phyloP scores from a whole-genome alignment of 371 early-diverging fungal species.

The Mucor plumbeus region DNA sequence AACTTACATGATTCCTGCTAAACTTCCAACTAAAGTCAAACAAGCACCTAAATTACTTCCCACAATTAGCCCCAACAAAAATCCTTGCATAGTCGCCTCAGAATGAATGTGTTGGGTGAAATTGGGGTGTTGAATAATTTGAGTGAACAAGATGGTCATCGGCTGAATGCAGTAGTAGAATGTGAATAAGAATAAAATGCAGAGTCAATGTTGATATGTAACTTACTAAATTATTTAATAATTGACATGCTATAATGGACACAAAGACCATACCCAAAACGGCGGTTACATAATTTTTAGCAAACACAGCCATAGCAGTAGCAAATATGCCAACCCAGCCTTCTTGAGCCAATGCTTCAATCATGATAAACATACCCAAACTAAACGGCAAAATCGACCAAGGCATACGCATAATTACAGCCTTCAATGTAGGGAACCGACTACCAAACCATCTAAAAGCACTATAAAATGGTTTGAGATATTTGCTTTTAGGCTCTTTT shows the following conservation, averaged over 20 bases:
- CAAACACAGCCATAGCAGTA: slow-evolving; percentile 55
- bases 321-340: slow-evolving; percentile 80
- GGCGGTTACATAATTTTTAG: slow-evolving; percentile 61
- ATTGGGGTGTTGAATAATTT: slow-evolving; percentile 72
- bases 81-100: slow-evolving; percentile 56
- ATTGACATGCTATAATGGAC: slow-evolving; percentile 72
- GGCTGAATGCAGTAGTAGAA: slow-evolving; percentile 40
- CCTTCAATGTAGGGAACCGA: slow-evolving; percentile 53
- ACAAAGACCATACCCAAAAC: slow-evolving; percentile 68
- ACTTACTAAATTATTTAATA: slow-evolving; percentile 74
- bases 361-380: slow-evolving; percentile 84
- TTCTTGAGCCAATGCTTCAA: slow-evolving; percentile 65
- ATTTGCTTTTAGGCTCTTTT: background rate
- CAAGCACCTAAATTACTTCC: slow-evolving; percentile 86
- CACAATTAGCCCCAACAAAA: slow-evolving; percentile 74
- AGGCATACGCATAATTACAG: slow-evolving; percentile 70
- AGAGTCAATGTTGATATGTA: background rate
- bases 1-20: slow-evolving; percentile 82
- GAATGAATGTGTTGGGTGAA: slow-evolving; percentile 47
- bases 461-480: background rate
- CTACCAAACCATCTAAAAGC: slow-evolving; percentile 12
- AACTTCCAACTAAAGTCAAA: slow-evolving; percentile 71
- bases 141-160: slow-evolving; percentile 80
- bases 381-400: slow-evolving; percentile 80
- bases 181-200: background rate